Evolutionary conservation across 2,329 filamentous ascomycete genomes (phyloP), one percentile per base, ranked within the genome.

Genomic region (Paraphoma chrysanthemicola): DNA sequence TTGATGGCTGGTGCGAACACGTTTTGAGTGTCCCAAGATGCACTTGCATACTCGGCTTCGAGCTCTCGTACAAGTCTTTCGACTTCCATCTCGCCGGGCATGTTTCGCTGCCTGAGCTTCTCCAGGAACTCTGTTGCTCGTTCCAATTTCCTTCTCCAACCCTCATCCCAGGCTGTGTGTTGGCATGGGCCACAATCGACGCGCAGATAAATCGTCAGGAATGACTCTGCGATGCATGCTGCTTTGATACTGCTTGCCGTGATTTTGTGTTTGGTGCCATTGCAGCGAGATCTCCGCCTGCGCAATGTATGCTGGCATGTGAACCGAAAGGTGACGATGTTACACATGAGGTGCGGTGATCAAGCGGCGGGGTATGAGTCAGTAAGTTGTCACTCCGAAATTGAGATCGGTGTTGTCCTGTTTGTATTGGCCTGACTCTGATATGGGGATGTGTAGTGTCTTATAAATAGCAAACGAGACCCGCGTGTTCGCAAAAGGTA

Each of bases 291-390:
- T 9, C 67, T 64, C 16, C 67, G 63, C 30, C 72, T 60, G 17
- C 53, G 51, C 51, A 69, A 42, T 8, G 55, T 56, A 57, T 79
- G 77, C 0, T 62, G 56, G 62, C 78, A 79, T 8, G 56, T 52
- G 51, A 76, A 78, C 5, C 43, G 54, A 44, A 74, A 70, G 9
- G 58, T 62, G 11, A 72, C 58, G 28, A 71, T 64, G 43, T 77
- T 78, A 69, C 78, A 79, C 78, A 79, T 79, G 11, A 7, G 6
- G 18, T 16, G 23, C 6, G 23, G 23, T 23, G 23, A 23, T 23
- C 23, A 23, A 23, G 23, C 23, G 23, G 23, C 23, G 23, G 23
- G 23, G 23, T 23, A 23, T 23, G 23, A 23, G 23, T 23, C 23
- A 5, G 23, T 23, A 23, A 23, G 23, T 23, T 23, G 23, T 23